Evolutionary conservation across 352 stramenopile genomes (phyloP), one percentile per base, ranked within the genome.

Genomic region (Phytophthora litchii): DNA sequence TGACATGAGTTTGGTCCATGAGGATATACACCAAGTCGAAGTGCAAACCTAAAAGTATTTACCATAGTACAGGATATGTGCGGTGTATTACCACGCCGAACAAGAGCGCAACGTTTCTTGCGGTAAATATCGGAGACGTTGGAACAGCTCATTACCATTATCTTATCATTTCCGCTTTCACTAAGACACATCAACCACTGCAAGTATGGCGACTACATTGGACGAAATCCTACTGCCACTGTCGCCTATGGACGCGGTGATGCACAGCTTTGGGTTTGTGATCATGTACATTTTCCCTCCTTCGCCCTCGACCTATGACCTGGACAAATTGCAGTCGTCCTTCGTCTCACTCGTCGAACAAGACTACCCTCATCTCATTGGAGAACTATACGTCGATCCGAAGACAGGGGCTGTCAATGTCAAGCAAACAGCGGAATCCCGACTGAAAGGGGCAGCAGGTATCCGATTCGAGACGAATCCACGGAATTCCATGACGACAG

Each of bases 261-360:
- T 88, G 74, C 59, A 53, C 25, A 53, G 36, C 21, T 74, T 84
- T 40, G 60, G 61, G 19, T 63, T 89, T 50, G 70, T 67, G 34
- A 69, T 86, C 10, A 48, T 89, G 54, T 86, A 83, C 66, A 63
- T 89, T 16, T 89, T 84, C 46, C 60, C 76, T 8, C 70, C 63
- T n/a, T 14, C 60, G 5, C 13, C 29, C 0, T 36, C 27, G 5
- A 7, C 44, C 3, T 87, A 71, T 48, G 61, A 86, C 31, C 72
- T 85, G 44, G 47, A 77, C 25, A 70, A 62, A 23, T 40, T 90
- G 7, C 68, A 78, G 9, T 40, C 27, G 0, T 66, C 76, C 0
- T 79, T 87, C 48, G 4, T 71, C 11, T 27, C 46, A 3, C 45
- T 78, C 4, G 57, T 86, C 5, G 44, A 76, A 14, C 44, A 82